Evolutionary conservation across 2,329 filamentous ascomycete genomes (phyloP), one percentile per base, ranked within the genome.

Genomic region (Alternaria sp.): DNA sequence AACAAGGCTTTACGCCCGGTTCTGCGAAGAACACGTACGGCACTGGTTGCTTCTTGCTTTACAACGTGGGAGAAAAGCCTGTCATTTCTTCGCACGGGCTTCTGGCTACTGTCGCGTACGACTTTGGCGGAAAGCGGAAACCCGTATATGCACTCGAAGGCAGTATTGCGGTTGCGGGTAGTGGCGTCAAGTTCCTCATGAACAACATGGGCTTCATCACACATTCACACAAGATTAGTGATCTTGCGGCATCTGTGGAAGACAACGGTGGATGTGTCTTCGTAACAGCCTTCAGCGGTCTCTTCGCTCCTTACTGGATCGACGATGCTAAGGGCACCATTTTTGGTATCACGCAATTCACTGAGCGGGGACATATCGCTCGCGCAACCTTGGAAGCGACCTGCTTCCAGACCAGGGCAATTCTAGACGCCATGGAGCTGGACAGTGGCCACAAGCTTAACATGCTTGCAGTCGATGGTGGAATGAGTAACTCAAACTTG

Each of bases 291-390:
- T 97, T 97, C 77, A 93, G 90, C 78, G 93, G 93, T 55, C 85
- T 97, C 3, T 97, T 97, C 76, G 93, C 93, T 1, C 93, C 93
- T 0, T 97, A 97, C 79, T 97, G 93, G 93, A 94, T 97, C 63
- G 93, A 97, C 75, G 92, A 96, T 80, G 93, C 93, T 20, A 91
- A 93, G 77, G 93, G 93, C 60, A 97, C 93, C 5, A 88, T 79
- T 44, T 94, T 94, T 71, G 92, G 92, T 49, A 90, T 96, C 66
- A 95, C 92, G 0, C 90, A 94, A 70, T 90, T 93, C 81, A 97
- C 93, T 0, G 86, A 93, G 74, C 89, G 89, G 70, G 92, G 92
- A 16, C 93, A 97, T 77, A 92, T 97, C 70, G 93, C 92, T 45
- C 90, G 93, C 62, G 93, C 93, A 36, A 97, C 93, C 0, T 87